Conservation (phyloP, 2,329 filamentous ascomycete species). For the Colletotrichum sp. region DNA sequence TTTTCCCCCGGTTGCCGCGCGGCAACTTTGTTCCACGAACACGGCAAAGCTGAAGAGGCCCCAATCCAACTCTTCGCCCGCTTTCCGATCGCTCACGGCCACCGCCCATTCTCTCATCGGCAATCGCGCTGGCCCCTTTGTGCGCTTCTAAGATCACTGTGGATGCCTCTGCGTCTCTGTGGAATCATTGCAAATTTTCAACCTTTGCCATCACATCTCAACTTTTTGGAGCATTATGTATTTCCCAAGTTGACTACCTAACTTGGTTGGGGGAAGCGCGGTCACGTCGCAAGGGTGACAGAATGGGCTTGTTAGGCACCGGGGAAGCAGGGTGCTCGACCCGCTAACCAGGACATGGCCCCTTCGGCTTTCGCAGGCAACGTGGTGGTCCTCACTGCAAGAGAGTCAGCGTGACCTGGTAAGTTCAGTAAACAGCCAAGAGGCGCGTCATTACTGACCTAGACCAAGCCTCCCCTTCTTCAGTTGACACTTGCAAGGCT, state of each 20-base stretch:
- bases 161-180: background rate
- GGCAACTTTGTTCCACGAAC: background rate
- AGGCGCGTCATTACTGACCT: constrained; percentile 6
- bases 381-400: constrained; percentile 1
- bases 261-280: constrained; percentile 5
- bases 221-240: background rate
- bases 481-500: background rate
- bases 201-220: constrained; percentile 10
- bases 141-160: background rate
- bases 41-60: background rate
- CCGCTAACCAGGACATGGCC: constrained; percentile 16
- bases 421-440: background rate
- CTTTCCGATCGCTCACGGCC: background rate
- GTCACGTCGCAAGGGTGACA: constrained; percentile 5
- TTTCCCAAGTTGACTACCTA: background rate
- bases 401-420: background rate
- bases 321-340: constrained; percentile 17
- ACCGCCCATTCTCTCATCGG: background rate
- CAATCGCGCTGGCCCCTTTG: background rate
- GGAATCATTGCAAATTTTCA: constrained; percentile 5
- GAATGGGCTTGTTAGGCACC: constrained; percentile 16
- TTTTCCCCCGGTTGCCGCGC: background rate
- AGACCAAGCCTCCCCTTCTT: background rate
- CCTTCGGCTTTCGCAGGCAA: constrained; percentile 10
- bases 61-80: background rate